phyloP scores from a whole-genome alignment of 148 eudicot species.

The Rhododendron mucronatum region DNA sequence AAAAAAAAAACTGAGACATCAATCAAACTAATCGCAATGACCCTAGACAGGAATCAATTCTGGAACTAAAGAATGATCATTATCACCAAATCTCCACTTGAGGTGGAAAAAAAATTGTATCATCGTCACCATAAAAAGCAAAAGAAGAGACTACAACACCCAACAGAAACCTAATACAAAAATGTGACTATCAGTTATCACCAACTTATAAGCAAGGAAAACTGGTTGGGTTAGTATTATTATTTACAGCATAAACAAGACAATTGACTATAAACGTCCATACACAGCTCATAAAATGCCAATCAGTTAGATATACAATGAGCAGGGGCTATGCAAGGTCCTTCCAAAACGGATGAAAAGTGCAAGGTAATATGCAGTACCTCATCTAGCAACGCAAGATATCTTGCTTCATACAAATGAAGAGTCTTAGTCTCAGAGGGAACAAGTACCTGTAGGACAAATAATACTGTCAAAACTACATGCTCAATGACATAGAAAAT shows the following conservation, averaged over 20 bases:
- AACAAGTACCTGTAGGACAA: constrained; percentile 32
- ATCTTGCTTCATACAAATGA: constrained; percentile 52
- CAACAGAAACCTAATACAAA: neutral
- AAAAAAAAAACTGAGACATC: neutral
- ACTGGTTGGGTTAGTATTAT: neutral
- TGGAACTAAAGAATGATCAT: neutral
- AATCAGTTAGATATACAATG: neutral
- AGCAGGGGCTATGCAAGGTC: neutral
- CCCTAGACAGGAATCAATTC: neutral
- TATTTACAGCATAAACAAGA: neutral
- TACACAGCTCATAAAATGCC: neutral
- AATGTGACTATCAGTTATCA: neutral
- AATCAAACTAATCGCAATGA: neutral
- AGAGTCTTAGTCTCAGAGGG: constrained; percentile 45
- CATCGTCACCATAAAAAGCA: neutral
- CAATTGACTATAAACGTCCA: neutral
- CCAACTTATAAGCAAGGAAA: neutral
- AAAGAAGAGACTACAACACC: neutral
- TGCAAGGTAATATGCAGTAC: constrained; percentile 16
- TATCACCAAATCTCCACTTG: neutral
- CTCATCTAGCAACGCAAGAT: constrained; percentile 45
- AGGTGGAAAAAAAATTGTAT: neutral
- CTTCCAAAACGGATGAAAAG: neutral
- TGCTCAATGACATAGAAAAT: neutral
- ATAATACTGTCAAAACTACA: neutral